phyloP scores from a whole-genome alignment of 306 rosid genomes.

The Glycine soja region DNA sequence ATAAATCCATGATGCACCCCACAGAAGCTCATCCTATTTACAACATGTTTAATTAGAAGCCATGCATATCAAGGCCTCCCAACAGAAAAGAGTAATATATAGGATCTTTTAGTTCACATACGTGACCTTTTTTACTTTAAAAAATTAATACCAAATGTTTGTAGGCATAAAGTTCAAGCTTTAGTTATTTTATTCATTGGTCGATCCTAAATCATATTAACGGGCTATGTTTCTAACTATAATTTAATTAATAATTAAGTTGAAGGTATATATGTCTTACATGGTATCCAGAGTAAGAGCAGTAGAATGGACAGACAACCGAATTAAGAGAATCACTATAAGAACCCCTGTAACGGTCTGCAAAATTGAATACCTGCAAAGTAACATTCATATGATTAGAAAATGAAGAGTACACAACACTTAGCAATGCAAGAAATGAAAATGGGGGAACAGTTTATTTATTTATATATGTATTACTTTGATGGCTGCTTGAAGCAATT shows the following conservation, averaged over 20 bases:
- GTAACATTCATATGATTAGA: neutral
- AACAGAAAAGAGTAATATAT: too few relatives aligned
- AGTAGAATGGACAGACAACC: conserved; percentile 85
- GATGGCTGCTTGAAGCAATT: conserved; percentile 76
- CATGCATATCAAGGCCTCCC: neutral
- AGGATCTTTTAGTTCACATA: too few relatives aligned
- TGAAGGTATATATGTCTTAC: conserved; percentile 45
- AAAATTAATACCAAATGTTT: too few relatives aligned
- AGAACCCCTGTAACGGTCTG: conserved; percentile 83
- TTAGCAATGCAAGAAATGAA: conserved; percentile 3
- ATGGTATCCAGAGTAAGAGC: conserved; percentile 91
- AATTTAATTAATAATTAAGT: neutral
- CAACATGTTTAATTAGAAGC: neutral
- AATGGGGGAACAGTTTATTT: neutral
- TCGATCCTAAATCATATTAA: too few relatives aligned
- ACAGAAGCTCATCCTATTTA: conserved; percentile 87
- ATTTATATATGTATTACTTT: conserved; percentile 45
- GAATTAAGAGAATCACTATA: conserved; percentile 81
- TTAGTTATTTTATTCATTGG: too few relatives aligned
- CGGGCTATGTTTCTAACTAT: neutral
- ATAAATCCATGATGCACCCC: conserved; percentile 94
- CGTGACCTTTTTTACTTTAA: too few relatives aligned
- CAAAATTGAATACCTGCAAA: conserved; percentile 75
- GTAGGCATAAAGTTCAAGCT: too few relatives aligned
- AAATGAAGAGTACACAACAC: neutral